Conservation (phyloP, 2,329 filamentous ascomycete genomes). For the Fusarium neocosmosporiellum region DNA sequence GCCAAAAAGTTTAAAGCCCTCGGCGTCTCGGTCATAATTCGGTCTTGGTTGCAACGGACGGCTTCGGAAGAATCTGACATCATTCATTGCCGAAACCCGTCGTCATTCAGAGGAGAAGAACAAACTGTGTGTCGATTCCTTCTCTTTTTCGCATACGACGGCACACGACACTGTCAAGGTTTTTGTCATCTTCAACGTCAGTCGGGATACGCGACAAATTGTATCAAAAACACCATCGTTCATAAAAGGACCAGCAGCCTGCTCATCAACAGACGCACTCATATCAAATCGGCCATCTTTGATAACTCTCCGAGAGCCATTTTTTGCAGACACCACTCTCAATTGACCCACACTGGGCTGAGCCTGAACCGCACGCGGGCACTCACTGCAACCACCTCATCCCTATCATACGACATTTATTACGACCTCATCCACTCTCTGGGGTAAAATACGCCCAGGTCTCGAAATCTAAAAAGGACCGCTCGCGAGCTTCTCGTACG, state of each 20-base stretch:
- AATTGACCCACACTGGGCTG: constrained; percentile 34
- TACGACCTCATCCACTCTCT: constrained; percentile 5
- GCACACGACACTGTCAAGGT: constrained; percentile 2
- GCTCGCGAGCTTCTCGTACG: neutral
- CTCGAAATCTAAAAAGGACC: constrained; percentile 12
- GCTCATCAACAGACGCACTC: neutral
- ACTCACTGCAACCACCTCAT: constrained; percentile 27
- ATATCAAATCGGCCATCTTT: neutral
- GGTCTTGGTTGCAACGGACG: constrained; percentile 40
- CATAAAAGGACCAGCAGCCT: neutral
- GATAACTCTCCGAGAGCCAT: constrained; percentile 7
- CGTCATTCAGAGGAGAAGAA: constrained; percentile 17
- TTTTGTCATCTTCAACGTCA: constrained; percentile 12
- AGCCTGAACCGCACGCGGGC: constrained; percentile 1
- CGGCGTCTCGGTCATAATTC: constrained; percentile 46
- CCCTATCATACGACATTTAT: constrained; percentile 33
- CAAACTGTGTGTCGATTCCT: neutral
- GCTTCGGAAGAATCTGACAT: constrained; percentile 42
- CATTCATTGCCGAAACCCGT: constrained; percentile 23
- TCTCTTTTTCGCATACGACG: neutral
- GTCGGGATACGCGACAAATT: neutral
- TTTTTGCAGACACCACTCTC: too few relatives aligned
- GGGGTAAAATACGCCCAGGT: neutral
- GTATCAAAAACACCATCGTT: constrained; percentile 4
- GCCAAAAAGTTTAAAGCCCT: constrained; percentile 7